Evolutionary conservation across 2,329 filamentous ascomycete species (phyloP).

Genomic region (Paraphoma chrysanthemicola): DNA sequence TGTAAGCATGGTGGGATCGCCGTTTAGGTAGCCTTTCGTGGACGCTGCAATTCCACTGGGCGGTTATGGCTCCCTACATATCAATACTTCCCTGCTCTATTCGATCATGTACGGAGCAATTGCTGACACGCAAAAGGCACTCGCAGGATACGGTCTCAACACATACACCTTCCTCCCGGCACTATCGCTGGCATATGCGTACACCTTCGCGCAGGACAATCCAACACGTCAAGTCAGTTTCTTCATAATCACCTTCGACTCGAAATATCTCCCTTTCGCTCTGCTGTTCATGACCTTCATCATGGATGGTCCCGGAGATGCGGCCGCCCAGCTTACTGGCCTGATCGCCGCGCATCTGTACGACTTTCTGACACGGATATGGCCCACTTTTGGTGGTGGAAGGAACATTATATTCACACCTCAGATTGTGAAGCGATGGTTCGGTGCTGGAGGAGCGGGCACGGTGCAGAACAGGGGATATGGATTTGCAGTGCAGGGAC

Average conservation of each 20-base stretch:
- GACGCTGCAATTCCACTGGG: constrained; percentile 60
- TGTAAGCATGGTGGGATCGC: constrained; percentile 60
- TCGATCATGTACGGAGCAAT: constrained; percentile 8
- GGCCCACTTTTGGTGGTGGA: constrained; percentile 87
- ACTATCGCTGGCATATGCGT: constrained; percentile 79
- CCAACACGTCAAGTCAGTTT: constrained; percentile 77
- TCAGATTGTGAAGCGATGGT: constrained; percentile 70
- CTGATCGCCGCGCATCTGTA: constrained; percentile 87
- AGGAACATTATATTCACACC: constrained; percentile 79
- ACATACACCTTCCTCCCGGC: constrained; percentile 61
- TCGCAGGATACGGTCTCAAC: constrained; percentile 62
- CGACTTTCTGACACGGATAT: constrained; percentile 87
- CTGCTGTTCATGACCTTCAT: constrained; percentile 80
- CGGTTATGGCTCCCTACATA: constrained; percentile 73
- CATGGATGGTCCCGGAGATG: constrained; percentile 63
- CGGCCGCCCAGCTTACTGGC: constrained; percentile 75
- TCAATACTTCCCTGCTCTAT: constrained; percentile 17
- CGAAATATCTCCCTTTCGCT: constrained; percentile 80
- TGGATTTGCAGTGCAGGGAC: constrained; percentile 65
- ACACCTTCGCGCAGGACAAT: constrained; percentile 87
- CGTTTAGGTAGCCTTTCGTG: constrained; percentile 61
- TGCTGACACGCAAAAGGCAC: constrained; percentile 53
- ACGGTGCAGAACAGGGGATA: constrained; percentile 59
- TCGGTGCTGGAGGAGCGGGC: constrained; percentile 57
- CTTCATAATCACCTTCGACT: constrained; percentile 82